Base-by-base conservation (phyloP, 1,284 basidiomycete species). In the Naganishia cerealis region DNA sequence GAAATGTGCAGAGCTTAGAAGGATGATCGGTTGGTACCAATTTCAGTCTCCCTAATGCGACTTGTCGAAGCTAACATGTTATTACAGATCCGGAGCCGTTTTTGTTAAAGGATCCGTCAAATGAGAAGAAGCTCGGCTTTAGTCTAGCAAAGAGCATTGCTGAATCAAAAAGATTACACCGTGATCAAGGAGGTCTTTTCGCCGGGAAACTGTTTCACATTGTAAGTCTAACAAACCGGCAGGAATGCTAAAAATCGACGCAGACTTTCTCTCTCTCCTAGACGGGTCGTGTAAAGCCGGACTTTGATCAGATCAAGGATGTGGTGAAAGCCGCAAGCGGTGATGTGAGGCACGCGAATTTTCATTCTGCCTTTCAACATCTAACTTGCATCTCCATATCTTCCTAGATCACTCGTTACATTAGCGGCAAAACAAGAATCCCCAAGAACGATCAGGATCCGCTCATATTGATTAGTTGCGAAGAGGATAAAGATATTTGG, bases 261-360 rank as follows among this genome's bases (percentile, higher is more conserved):
- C 8, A 24, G 21, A 7, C n/a, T n/a, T 8, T 46, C 9, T 24
- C 24, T 24, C 24, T 24, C 46, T 7, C 16, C 7, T 29, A 66
- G 63, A 91, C 90, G 0, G 84, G 88, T 0, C 77, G 82, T 0
- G 80, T 87, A 0, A 85, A 87, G 56, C 75, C 78, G 38, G 86
- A 86, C 40, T 72, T 73, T 63, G 71, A 72, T 70, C 75, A 88
- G 40, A 78, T 91, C 65, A 87, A 85, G 78, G 86, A 85, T 65
- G 85, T 91, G 8, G 82, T 91, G 18, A 78, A 80, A 8, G 84
- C 87, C 0, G 85, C 85, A 67, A 89, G 90, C 15, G 90, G 89
- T 1, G 84, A 86, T 80, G 88, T 90, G 56, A 48, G 83, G 78
- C 26, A 9, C 38, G 26, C 1, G 21, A 10, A 43, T 13, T 8